Percentiles rank a stretch among this genome's conserved stretches.
Conservation (phyloP, 495 filamentous ascomycete species). For the Filosporella fistucella region DNA sequence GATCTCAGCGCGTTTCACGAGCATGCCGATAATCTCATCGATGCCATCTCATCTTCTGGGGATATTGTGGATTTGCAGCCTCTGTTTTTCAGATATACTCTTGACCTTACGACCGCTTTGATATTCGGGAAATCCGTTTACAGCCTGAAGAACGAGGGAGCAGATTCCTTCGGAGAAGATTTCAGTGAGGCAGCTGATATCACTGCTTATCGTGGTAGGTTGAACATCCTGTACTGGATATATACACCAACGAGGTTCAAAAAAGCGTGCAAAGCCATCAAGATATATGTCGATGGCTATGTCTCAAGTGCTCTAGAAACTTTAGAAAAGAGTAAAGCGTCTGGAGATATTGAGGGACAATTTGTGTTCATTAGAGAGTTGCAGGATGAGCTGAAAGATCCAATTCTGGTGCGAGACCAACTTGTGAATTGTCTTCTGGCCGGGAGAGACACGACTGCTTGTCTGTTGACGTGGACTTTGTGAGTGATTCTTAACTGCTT, state of each 20-base stretch:
- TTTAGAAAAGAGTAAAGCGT: constrained; percentile 20
- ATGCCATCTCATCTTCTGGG: constrained; percentile 28
- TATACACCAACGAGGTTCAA: not conserved
- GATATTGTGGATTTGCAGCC: constrained; percentile 42
- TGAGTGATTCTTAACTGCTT: constrained; percentile 31
- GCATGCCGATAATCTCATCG: constrained; percentile 49
- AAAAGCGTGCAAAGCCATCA: not conserved
- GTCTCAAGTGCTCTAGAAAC: not conserved
- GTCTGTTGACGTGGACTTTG: constrained; percentile 29
- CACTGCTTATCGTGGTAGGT: not conserved
- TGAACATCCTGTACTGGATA: constrained; percentile 1
- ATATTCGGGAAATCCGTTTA: constrained; percentile 41
- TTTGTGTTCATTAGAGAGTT: constrained; percentile 26
- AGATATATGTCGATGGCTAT: constrained; percentile 1
- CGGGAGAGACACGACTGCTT: constrained; percentile 55
- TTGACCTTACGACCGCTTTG: constrained; percentile 40
- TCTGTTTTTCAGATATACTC: constrained; percentile 43
- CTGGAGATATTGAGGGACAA: constrained; percentile 20
- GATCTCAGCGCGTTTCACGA: constrained; percentile 27
- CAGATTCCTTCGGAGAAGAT: constrained; percentile 21
- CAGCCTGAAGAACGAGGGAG: constrained; percentile 16
- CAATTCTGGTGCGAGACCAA: constrained; percentile 33
- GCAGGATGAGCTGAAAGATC: constrained; percentile 31
- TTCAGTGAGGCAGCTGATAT: constrained; percentile 29
- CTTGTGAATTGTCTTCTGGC: constrained; percentile 47